Evolutionary conservation across 257 asterid species (phyloP), one percentile per base, ranked within the genome.

Genomic region (Solanum virginianum): DNA sequence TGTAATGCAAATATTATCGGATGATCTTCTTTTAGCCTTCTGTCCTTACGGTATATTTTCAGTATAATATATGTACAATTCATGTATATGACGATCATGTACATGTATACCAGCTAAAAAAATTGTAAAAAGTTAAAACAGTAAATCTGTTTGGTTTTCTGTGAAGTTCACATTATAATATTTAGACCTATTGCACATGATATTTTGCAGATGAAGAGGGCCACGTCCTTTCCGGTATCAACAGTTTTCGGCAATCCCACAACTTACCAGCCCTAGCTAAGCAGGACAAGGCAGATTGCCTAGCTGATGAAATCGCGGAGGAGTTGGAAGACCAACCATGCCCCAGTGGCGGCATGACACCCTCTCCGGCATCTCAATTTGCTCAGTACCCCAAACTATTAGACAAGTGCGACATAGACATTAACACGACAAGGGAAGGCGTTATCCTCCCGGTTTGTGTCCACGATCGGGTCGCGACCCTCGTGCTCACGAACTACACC

Each of bases 361-460:
- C 89, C 0, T 65, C 88, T 24, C 80, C 89, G 0, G 92, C 86
- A 3, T 81, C 93, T 7, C 92, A 88, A 62, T 43, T 91, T 18
- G 39, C 89, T 15, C 86, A 87, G 85, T 94, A 93, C 84, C 92
- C 90, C 4, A 83, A 84, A 22, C 91, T 88, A 3, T 49, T 92
- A 0, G 83, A 80, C 57, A 94, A 95, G 84, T 95, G 99, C 88
- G 69, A 88, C 4, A 90, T 95, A 1, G 91, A 93, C 87, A 60
- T 85, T 22, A 94, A 91, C 86, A 85, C 92, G 6, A 95, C 99
- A 1, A 18, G 9, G 0, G 98, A 93, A 0, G 99, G 96, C 7
- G 83, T 91, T 54, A 82, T 94, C 13, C 85, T 95, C 24, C 98
- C 97, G 8, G 98, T 95, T 3, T 95, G 98, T n/a, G 98, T 94